These are phyloP conservation scores for Ceratopteris richardii DNA, from an alignment of 75 land plant genomes.

Conservation along the genomic window DNA sequence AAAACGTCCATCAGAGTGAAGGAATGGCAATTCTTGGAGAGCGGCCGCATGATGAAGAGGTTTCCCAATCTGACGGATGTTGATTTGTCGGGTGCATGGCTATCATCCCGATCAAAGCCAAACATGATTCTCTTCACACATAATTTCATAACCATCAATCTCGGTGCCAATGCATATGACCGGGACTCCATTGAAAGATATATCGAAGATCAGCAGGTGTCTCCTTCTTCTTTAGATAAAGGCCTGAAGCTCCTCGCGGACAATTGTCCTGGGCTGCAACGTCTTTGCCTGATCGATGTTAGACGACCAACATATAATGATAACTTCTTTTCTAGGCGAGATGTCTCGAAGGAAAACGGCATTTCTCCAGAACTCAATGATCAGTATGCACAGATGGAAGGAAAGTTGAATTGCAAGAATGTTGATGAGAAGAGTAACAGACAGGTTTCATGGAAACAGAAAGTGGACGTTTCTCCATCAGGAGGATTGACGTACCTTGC, in stretches of 20 bases:
- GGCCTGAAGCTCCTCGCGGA: conserved; percentile 26
- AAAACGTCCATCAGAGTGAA: conserved; percentile 18
- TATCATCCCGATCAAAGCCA: conserved; percentile 12
- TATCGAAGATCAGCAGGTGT: conserved; percentile 26
- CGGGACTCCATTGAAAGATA: conserved; percentile 20
- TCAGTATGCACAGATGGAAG: not conserved
- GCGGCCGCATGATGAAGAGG: conserved; percentile 21
- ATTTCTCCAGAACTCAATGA: not conserved
- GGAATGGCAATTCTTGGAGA: conserved; percentile 37
- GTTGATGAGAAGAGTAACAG: not conserved
- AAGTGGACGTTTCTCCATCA: not conserved
- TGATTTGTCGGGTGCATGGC: conserved; percentile 26
- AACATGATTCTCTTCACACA: conserved; percentile 23
- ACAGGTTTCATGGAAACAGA: not conserved
- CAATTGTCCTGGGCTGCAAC: conserved; percentile 18
- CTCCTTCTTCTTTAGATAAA: conserved; percentile 14
- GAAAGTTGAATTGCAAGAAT: not conserved
- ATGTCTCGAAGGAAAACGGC: not conserved
- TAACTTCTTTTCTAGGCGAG: not conserved
- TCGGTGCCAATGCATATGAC: conserved; percentile 18
- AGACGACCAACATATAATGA: conserved; percentile 6
- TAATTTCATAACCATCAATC: conserved; percentile 18
- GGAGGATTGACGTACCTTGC: conserved; percentile 23
- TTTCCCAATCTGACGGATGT: conserved; percentile 34
- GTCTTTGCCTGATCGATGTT: conserved; percentile 23